Percentiles rank a stretch among this genome's conserved stretches.
phyloP scores from a whole-genome alignment of 2,329 filamentous ascomycete genomes.

The Fusarium subtropicale region DNA sequence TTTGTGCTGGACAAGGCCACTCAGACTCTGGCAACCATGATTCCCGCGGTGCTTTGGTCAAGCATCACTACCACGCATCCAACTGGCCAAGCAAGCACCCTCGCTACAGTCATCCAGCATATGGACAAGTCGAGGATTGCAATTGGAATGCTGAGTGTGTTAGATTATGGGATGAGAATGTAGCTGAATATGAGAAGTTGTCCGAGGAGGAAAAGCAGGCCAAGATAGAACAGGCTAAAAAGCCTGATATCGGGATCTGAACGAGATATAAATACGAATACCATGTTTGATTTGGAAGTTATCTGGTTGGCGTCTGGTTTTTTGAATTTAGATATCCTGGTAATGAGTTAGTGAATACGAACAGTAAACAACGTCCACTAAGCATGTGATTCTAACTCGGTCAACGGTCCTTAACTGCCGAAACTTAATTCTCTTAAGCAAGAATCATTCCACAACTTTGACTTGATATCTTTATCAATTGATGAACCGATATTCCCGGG shows the following conservation, averaged over 20 bases:
- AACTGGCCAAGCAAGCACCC: conserved; percentile 76
- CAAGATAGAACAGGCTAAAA: conserved; percentile 53
- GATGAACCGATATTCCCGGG: not conserved
- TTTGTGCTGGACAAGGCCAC: conserved; percentile 78
- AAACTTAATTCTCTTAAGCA: not conserved
- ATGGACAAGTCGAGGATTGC: conserved; percentile 76
- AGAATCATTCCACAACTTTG: not conserved
- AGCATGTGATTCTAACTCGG: not conserved
- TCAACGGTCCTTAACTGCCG: not conserved
- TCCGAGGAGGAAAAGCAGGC: conserved; percentile 69
- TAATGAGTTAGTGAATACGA: conserved; percentile 2
- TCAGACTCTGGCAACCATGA: conserved; percentile 79
- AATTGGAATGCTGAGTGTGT: conserved; percentile 77
- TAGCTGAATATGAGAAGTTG: conserved; percentile 68
- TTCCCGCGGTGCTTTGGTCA: conserved; percentile 73
- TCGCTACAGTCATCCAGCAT: conserved; percentile 74
- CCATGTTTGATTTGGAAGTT: conserved; percentile 14
- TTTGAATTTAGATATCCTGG: conserved; percentile 20
- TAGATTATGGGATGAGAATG: conserved; percentile 72
- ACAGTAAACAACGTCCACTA: not conserved
- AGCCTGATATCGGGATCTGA: conserved; percentile 15
- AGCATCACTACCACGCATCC: conserved; percentile 80
- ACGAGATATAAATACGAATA: not conserved
- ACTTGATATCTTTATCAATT: not conserved
- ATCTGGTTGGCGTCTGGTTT: conserved; percentile 19